phyloP scores from a whole-genome alignment of 1,284 basidiomycete genomes.

The Phylloporus gajari region DNA sequence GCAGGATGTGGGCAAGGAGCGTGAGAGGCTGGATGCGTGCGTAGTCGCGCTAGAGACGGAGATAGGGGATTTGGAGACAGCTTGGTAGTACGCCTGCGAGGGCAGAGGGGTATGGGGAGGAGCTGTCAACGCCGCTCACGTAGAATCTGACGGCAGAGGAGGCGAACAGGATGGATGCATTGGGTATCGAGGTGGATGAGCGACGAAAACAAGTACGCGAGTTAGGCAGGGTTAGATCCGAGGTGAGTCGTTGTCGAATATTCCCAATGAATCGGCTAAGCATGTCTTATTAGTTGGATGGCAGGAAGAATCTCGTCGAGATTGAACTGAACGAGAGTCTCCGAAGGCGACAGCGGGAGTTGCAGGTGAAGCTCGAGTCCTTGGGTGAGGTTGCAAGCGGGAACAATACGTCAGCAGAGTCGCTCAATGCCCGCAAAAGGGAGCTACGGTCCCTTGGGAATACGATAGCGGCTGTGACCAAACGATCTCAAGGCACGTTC shows the following conservation, averaged over 20 bases:
- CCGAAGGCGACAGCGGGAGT: slow-evolving; percentile 79
- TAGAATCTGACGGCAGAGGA: slow-evolving; percentile 82
- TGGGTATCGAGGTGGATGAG: slow-evolving; percentile 83
- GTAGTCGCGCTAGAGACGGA: slow-evolving; percentile 75
- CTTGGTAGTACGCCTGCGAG: slow-evolving; percentile 67
- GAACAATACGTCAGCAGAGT: slow-evolving; percentile 65
- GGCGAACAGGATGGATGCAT: slow-evolving; percentile 69
- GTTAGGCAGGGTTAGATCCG: slow-evolving; percentile 73
- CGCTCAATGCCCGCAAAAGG: slow-evolving; percentile 72
- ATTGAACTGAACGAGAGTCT: slow-evolving; percentile 95
- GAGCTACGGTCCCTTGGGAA: slow-evolving; percentile 76
- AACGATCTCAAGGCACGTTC: slow-evolving; percentile 70
- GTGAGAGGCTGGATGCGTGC: slow-evolving; percentile 73
- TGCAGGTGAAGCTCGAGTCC: slow-evolving; percentile 81
- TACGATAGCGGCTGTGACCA: slow-evolving; percentile 72
- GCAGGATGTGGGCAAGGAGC: slow-evolving; percentile 78
- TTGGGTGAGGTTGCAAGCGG: slow-evolving; percentile 74
- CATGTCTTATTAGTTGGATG: slow-evolving; percentile 67
- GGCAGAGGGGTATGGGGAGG: slow-evolving; percentile 73
- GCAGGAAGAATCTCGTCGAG: slow-evolving; percentile 83
- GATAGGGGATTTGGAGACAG: slow-evolving; percentile 78
- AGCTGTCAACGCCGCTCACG: slow-evolving; percentile 82
- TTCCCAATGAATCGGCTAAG: slow-evolving; percentile 11
- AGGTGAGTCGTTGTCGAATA: slow-evolving; percentile 60
- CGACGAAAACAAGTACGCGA: slow-evolving; percentile 78